Base-by-base conservation (phyloP, 345 rosid genomes). In the Erodium maritimum region DNA sequence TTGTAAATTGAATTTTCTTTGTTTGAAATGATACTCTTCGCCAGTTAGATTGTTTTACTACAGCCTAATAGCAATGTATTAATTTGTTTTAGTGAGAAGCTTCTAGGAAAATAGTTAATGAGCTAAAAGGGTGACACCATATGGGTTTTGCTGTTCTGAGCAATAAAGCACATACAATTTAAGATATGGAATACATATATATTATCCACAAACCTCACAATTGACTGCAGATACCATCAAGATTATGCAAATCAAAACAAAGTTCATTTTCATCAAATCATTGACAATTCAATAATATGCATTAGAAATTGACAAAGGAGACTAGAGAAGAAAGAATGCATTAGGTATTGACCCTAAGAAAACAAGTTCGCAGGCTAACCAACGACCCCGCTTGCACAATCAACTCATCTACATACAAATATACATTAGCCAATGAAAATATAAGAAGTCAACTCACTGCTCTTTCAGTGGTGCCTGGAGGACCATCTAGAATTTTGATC, bases 401-500 rank as follows among this genome's bases (percentile, higher is more conserved):
- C 48, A 7, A 42, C 11, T 42, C 5, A 42, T 10, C 48, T 10
- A 42, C 12, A 42, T 12, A 42, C 48, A 14, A 2, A 42, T 42
- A 42, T 42, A 16, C 17, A 42, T 42, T 42, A 14, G 14, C 0
- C 48, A 17, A 17, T 24, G 20, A 18, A 57, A 34, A 57, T 57
- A 57, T 13, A 17, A 19, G 21, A 55, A 52, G 14, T 3, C 17
- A 16, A 67, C 77, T 70, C 67, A 73, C 81, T 55, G 67, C 81
- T 70, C 73, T 70, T 70, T 77, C 78, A 12, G 14, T 42, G 23
- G 75, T 65, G 18, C 73, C 73, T 1, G 73, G 69, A 62, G 71
- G 75, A n/a, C 67, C 73, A 60, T 73, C 78, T 23, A 77, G 71
- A 55, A 77, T 73, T 50, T 67, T 77, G 57, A 73, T 68, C 50